Evolutionary conservation across 768 basidiomycete species (phyloP).

Genomic region (Pulveroboletus ravenelii): DNA sequence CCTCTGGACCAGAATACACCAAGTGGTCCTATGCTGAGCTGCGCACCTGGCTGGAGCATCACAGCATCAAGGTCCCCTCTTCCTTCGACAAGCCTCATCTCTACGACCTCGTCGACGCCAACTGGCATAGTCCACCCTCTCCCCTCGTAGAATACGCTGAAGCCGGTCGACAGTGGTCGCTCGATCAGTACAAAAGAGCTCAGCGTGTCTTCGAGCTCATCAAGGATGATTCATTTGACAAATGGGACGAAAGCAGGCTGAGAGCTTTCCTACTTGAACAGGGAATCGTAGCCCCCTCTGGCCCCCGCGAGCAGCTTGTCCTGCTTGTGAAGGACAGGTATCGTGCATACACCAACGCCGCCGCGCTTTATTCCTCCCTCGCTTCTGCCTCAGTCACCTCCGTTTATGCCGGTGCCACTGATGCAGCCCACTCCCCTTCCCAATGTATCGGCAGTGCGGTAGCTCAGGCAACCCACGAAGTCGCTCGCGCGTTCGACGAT

Average conservation of each 20-base stretch:
- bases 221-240: conserved; percentile 61
- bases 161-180: conserved; percentile 43
- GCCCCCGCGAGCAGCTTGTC: conserved; percentile 74
- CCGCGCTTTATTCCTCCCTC: conserved; percentile 47
- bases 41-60: conserved; percentile 62
- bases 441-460: conserved; percentile 39
- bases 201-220: conserved; percentile 59
- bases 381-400: conserved; percentile 48
- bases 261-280: conserved; percentile 83
- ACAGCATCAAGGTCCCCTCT: conserved; percentile 52
- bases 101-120: conserved; percentile 50
- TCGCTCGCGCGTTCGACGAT: conserved; percentile 53
- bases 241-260: conserved; percentile 81
- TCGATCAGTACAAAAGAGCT: conserved; percentile 58
- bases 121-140: conserved; percentile 43
- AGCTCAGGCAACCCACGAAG: conserved; percentile 52
- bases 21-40: conserved; percentile 65
- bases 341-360: conserved; percentile 53
- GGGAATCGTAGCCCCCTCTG: conserved; percentile 78
- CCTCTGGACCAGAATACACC: conserved; percentile 35
- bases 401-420: conserved; percentile 44
- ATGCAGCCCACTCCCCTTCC: conserved; percentile 34
- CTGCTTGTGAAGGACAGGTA: conserved; percentile 73
- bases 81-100: conserved; percentile 38
- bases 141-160: conserved; percentile 33